Evolutionary conservation across 495 filamentous ascomycete genomes (phyloP), one percentile per base, ranked within the genome.

Genomic region (Hypomontagnella monticulosa): DNA sequence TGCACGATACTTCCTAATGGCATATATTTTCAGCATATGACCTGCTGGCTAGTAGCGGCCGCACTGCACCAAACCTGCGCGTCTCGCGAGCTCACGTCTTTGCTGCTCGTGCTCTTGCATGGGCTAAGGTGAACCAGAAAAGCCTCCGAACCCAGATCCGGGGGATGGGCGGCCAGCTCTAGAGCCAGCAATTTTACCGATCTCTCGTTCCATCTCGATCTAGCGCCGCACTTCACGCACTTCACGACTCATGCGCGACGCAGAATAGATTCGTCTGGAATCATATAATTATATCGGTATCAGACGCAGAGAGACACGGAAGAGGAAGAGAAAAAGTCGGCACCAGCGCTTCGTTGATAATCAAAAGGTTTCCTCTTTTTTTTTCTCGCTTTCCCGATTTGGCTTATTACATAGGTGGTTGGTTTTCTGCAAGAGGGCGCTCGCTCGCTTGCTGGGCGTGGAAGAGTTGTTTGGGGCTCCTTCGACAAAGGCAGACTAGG

Each of bases 1-100:
- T 73, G 71, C 71, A 73, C 70, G 62, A 69, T 70, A 56, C 62
- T 66, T 59, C 67, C 58, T 59, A 67, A 71, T 69, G 69, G 58
- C 62, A 71, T 69, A 56, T 59, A 48, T 41, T 63, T 52, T 38
- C 71, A 73, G 65, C 71, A 73, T 64, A 69, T 73, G 71, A 71
- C 71, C 71, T 58, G 54, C 63, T 62, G 56, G 67, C 61, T 64
- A 69, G 68, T 59, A 58, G 65, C 53, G 53, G 44, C 55, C 23
- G 43, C 54, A 55, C 40, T 62, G 54, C 66, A 61, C 53, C 56
- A 40, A 36, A 37, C 44, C 55, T 63, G 63, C 50, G 61, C 66
- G 50, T 69, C 56, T 56, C 54, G 56, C 61, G 61, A 60, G 61
- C 66, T 69, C 61, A 53, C 50, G 48, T 57, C 16, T 40, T 12